phyloP scores from a whole-genome alignment of 2,329 filamentous ascomycete genomes.

The Beauveria bassiana region DNA sequence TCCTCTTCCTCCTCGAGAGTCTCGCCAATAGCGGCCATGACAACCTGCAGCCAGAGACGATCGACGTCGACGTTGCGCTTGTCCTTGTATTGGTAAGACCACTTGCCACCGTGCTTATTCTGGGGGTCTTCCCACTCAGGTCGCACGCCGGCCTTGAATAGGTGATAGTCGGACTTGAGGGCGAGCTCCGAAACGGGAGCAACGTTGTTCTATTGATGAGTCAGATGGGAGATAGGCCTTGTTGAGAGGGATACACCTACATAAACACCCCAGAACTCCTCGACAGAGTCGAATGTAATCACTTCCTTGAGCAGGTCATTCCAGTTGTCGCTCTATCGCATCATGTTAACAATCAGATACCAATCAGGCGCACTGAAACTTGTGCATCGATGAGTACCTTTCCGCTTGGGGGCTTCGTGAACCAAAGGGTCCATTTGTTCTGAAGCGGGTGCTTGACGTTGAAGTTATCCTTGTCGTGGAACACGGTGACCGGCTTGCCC shows the following conservation, averaged over 20 bases:
- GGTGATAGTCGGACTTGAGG: constrained; percentile 97
- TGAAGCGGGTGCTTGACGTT: constrained; percentile 98
- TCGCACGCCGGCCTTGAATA: constrained; percentile 95
- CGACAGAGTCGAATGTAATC: constrained; percentile 95
- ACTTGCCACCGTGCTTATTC: constrained; percentile 99
- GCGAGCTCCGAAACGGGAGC: constrained; percentile 90
- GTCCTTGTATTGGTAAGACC: constrained; percentile 97
- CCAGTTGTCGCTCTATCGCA: constrained; percentile 87
- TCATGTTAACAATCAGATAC: constrained; percentile 16
- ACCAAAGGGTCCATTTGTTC: constrained; percentile 98
- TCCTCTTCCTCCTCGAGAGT: constrained; percentile 92
- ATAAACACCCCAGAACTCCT: constrained; percentile 99
- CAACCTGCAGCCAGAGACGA: constrained; percentile 92
- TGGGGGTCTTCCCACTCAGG: constrained; percentile 98
- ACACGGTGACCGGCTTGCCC: constrained; percentile 76
- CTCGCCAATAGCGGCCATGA: constrained; percentile 94
- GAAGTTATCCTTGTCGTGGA: constrained; percentile 98
- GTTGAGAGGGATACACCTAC: constrained; percentile 47
- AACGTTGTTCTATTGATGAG: constrained; percentile 77
- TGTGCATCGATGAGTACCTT: constrained; percentile 51
- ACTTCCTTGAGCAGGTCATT: constrained; percentile 97
- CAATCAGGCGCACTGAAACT: constrained; percentile 16
- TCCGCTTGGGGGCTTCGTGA: constrained; percentile 94
- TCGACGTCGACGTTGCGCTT: constrained; percentile 89
- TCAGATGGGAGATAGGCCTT: constrained; percentile 13